Evolutionary conservation across 2,329 filamentous ascomycete species (phyloP), one percentile per base, ranked within the genome.

Genomic region (Talaromyces atroroseus): DNA sequence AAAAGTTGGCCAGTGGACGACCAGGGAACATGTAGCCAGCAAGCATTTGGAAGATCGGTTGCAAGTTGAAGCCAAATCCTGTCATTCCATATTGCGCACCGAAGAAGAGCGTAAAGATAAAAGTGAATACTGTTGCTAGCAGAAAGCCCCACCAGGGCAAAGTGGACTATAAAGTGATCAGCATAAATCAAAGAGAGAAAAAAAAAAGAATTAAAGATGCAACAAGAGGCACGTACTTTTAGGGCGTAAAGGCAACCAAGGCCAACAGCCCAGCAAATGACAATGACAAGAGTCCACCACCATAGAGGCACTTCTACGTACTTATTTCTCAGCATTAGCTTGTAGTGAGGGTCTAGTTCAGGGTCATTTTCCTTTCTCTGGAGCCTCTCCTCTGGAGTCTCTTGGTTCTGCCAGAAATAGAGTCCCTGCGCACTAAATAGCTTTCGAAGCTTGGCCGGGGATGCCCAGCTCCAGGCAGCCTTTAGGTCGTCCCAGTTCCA

Each of bases 21-120:
- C 70, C 70, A 14, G 72, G 77, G 52, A 74, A 70, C 56, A 81
- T 66, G 34, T 79, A 77, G 20, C 77, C 79, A 3, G 72, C 78
- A 21, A 81, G 63, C 71, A 80, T 76, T 62, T 81, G 77, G 10
- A 74, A 69, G 29, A 75, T 68, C 5, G 70, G 69, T 56, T 76
- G 70, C 23, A 72, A 63, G 58, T 68, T 71, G 47, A 74, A 74
- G 23, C 74, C 66, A 60, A 78, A 75, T 1, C 76, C 74, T 0
- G 71, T 70, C 42, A 75, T 62, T 12, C 68, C 74, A 40, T 64
- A 62, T 60, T 71, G 64, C 1, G 73, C 69, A 4, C 72, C 75
- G n/a, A 73, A 74, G 58, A 77, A 73, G 11, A 77, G 60, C 5
- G 74, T 65, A 3, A 74, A 68, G 8, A 73, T 21, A 48, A 65